Conservation (phyloP, 768 basidiomycete species). For the Russula foetens region DNA sequence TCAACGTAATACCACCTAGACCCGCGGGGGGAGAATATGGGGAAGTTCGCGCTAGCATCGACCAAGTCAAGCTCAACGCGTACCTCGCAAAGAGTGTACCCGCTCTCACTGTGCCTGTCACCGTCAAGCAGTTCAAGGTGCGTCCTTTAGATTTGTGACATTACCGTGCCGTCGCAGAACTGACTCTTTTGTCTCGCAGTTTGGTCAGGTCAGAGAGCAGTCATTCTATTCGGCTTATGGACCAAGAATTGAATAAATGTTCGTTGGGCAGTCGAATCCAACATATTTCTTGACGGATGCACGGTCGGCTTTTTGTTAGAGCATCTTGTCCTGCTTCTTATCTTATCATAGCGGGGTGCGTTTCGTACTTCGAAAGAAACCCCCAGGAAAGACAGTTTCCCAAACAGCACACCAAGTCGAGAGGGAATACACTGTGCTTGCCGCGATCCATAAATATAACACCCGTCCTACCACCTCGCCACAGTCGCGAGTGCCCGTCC, state of each 20-base stretch:
- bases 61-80: slow-evolving; percentile 50
- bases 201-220: slow-evolving; percentile 71
- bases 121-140: slow-evolving; percentile 91
- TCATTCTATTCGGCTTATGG: not conserved
- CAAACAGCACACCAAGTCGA: slow-evolving; percentile 93
- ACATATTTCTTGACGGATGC: slow-evolving; percentile 89
- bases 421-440: slow-evolving; percentile 79
- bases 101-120: slow-evolving; percentile 53
- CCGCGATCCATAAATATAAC: slow-evolving; percentile 72
- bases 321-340: slow-evolving; percentile 1
- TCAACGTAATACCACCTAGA: slow-evolving; percentile 24
- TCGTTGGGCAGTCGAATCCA: slow-evolving; percentile 68
- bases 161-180: not conserved
- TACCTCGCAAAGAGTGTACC: slow-evolving; percentile 55
- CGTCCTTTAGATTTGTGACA: slow-evolving; percentile 18
- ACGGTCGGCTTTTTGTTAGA: slow-evolving; percentile 35
- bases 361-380: slow-evolving; percentile 91
- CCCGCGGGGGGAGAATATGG: slow-evolving; percentile 73
- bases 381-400: slow-evolving; percentile 78
- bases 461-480: slow-evolving; percentile 38
- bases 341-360: slow-evolving; percentile 33
- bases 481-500: slow-evolving; percentile 65
- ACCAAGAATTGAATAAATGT: not conserved
- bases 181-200: slow-evolving; percentile 36
- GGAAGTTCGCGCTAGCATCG: slow-evolving; percentile 60